Base-by-base conservation (phyloP, 2,329 filamentous ascomycete genomes). In the Trichoderma simmonsii region DNA sequence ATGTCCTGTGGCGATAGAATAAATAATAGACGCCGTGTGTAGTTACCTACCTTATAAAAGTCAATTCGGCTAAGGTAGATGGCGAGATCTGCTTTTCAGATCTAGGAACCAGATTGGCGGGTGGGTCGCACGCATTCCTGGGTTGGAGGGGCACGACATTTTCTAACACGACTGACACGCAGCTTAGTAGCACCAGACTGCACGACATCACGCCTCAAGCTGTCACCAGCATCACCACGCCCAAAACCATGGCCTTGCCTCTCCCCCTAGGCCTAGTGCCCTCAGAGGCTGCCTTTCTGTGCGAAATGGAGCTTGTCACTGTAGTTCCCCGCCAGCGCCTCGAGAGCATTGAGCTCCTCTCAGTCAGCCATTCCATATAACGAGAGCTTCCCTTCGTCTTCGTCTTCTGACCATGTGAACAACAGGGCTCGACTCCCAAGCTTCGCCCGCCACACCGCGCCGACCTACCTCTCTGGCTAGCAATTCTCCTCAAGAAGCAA, bases 271-370 rank as follows among this genome's bases (percentile, higher is more conserved):
- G 84, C 81, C 87, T 98, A 59, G 92, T 93, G 77, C 94, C 96
- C 73, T 87, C 93, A 75, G 96, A 99, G 84, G 92, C 97, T 60
- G 93, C 94, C 65, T 99, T 98, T 79, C 85, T 98, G 32, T 97
- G 95, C 82, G 96, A 99, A 84, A 98, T 98, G 94, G 95, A 98
- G 84, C 89, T 94, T 78, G 92, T 99, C 71, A 98, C 95, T 0
- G 89, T 99, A 26, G 90, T 98, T 64, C 96, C 96, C 43, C 93
- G 96, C 69, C 95, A 98, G 81, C 89, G 93, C 75, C 90, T 99
- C 68, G 94, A 98, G 75, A 90, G 89, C 76, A 92, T 99, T 74
- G 87, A 93, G 77, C 88, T 99, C 74, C 88, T 99, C 70, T 91
- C 92, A 75, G 96, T 98, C 86, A 85, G 74, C 21, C 59, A 51